Evolutionary conservation across 139 green algal genomes (phyloP), one percentile per base, ranked within the genome.

Genomic region (Micromonas pusilla): DNA sequence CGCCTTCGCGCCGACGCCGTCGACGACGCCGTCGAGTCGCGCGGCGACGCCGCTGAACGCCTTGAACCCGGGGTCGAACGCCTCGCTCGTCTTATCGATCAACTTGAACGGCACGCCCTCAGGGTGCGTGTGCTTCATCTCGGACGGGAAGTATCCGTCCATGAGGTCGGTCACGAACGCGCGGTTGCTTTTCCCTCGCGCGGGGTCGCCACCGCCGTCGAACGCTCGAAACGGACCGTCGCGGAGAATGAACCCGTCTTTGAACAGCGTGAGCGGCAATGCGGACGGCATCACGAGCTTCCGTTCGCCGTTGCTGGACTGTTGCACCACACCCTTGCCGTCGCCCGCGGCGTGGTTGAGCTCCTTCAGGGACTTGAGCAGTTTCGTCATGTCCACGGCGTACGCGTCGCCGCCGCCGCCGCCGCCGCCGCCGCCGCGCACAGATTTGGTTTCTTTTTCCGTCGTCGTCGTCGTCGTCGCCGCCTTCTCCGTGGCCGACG

Each of bases 71-170:
- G 9, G 9, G 9, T 57, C 45, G 9, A 9, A 57, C 9, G 9
- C 45, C 45, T 57, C 45, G 45, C 16, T 16, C 9, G 9, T 9
- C 45, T 57, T 57, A 16, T 57, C 45, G 16, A 57, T 16, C 45
- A 57, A 16, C 45, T 16, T 57, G 45, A 80, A 71, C 52, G 31
- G 33, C 28, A 71, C 73, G 19, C 73, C 73, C 16, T 80, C 73
- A 4, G 73, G 73, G 23, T 63, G 66, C 3, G 28, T 54, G 25
- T 53, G 16, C 53, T 52, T 76, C 20, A 80, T 39, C 53, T 80
- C 73, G 31, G 79, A 70, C 20, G 73, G 73, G 33, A 80, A 80
- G 53, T 80, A 80, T 16, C 73, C 73, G 33, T 80, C 73, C 25
- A 21, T 4, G 25, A 80, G 28, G 32, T 80, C 73, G 3, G 53